Conservation (phyloP, 1,284 basidiomycete genomes). For the Porogramme epimiltina region DNA sequence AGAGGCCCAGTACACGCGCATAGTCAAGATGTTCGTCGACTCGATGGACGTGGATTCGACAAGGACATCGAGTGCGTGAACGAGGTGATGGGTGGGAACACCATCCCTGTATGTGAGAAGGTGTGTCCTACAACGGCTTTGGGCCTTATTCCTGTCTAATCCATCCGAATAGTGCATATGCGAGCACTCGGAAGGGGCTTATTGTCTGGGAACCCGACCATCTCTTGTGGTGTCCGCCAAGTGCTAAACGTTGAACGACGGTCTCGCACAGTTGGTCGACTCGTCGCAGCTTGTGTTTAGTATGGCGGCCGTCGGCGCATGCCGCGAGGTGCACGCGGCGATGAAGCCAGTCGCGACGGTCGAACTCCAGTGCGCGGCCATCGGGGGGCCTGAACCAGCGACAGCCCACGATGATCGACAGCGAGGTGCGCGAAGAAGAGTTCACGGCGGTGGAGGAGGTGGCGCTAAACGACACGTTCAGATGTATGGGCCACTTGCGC, state of each 20-base stretch:
- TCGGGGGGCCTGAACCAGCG: slow-evolving; percentile 94
- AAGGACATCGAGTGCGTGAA: slow-evolving; percentile 91
- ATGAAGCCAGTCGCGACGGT: slow-evolving; percentile 86
- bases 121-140: slow-evolving; percentile 49
- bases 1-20: slow-evolving; percentile 95
- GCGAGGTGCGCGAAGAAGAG: slow-evolving; percentile 96
- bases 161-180: slow-evolving; percentile 78
- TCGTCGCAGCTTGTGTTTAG: slow-evolving; percentile 97
- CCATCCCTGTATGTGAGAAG: slow-evolving; percentile 97
- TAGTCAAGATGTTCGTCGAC: slow-evolving; percentile 92
- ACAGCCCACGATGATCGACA: slow-evolving; percentile 94
- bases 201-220: slow-evolving; percentile 89
- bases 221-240: slow-evolving; percentile 85
- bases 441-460: slow-evolving; percentile 94
- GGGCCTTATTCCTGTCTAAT: not conserved
- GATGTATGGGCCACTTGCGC: slow-evolving; percentile 90
- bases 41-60: slow-evolving; percentile 81
- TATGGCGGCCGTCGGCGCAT: slow-evolving; percentile 87
- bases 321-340: slow-evolving; percentile 87
- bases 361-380: slow-evolving; percentile 97
- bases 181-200: slow-evolving; percentile 93
- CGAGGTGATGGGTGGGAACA: slow-evolving; percentile 89
- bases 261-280: slow-evolving; percentile 93
- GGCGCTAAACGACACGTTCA: slow-evolving; percentile 98
- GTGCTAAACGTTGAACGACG: slow-evolving; percentile 94